These are phyloP conservation scores for Coemansia sp. DNA, from an alignment of 192 early-diverging fungal genomes.

Conservation along the genomic window DNA sequence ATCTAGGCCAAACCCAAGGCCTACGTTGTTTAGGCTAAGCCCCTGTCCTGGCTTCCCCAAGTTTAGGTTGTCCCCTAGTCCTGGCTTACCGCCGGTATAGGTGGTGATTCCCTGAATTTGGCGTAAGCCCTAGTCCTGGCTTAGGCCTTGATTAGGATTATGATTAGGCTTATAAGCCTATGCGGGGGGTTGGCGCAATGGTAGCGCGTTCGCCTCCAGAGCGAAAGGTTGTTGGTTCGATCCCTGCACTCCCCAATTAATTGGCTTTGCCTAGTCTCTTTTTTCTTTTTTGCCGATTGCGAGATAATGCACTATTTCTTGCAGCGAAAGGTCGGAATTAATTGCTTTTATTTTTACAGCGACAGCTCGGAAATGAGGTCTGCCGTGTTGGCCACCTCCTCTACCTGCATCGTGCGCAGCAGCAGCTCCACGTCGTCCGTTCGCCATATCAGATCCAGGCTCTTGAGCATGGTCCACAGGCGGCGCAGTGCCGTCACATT, in stretches of 20 bases:
- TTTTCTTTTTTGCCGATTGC: neutral
- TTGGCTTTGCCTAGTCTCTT: neutral
- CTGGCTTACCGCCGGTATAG: too few species aligned
- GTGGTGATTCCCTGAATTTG: too few species aligned
- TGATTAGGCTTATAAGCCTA: neutral
- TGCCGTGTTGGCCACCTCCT: slow-evolving; percentile 41
- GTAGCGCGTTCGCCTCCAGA: slow-evolving; percentile 51
- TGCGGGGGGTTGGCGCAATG: slow-evolving; percentile 42
- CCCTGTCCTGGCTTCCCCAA: too few species aligned
- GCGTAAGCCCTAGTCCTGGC: too few species aligned
- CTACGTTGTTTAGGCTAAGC: too few species aligned
- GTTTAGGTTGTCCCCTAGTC: too few species aligned
- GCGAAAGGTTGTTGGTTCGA: slow-evolving; percentile 53
- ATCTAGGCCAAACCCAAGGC: too few species aligned
- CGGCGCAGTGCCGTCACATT: slow-evolving; percentile 11
- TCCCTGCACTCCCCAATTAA: slow-evolving; percentile 30
- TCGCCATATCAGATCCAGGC: slow-evolving; percentile 31
- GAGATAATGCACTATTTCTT: too few species aligned
- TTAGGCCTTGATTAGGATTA: neutral
- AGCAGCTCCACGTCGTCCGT: slow-evolving; percentile 29
- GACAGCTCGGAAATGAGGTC: slow-evolving; percentile 33
- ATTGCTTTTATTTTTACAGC: slow-evolving; percentile 2
- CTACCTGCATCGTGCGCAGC: slow-evolving; percentile 40
- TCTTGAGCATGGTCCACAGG: slow-evolving; percentile 33
- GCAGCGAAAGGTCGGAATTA: too few species aligned